Conservation (phyloP, 2,329 filamentous ascomycete species). For the Nothophaeocryptopus gaeumannii region DNA sequence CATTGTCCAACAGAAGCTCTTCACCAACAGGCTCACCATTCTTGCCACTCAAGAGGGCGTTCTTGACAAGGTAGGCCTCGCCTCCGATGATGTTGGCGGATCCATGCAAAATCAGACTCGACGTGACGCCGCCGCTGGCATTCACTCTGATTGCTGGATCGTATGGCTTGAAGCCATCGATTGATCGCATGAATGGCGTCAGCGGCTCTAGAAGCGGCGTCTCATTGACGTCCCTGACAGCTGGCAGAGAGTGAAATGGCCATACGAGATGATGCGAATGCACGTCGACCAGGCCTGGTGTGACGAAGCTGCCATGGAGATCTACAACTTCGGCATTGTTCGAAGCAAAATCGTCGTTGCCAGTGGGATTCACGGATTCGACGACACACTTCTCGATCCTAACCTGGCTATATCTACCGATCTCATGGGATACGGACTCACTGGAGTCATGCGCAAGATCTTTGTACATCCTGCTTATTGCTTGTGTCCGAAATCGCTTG, state of each 20-base stretch:
- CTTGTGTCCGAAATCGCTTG: constrained; percentile 67
- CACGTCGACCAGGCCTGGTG: constrained; percentile 4
- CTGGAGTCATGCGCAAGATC: constrained; percentile 74
- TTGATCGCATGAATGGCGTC: constrained; percentile 2
- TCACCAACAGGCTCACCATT: constrained; percentile 1
- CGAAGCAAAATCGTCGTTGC: neutral
- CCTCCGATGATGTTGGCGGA: constrained; percentile 7
- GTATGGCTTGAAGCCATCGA: constrained; percentile 6
- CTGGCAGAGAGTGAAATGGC: constrained; percentile 3
- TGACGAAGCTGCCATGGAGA: constrained; percentile 1
- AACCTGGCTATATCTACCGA: constrained; percentile 2
- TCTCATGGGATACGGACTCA: constrained; percentile 72
- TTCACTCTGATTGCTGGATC: constrained; percentile 2
- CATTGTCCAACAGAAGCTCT: constrained; percentile 1
- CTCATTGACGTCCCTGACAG: constrained; percentile 2
- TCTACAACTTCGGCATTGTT: constrained; percentile 1
- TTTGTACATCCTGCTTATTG: constrained; percentile 79
- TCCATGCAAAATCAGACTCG: constrained; percentile 1
- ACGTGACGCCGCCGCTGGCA: neutral
- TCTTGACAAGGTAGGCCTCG: constrained; percentile 4
- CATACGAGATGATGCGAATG: constrained; percentile 2
- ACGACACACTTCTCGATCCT: neutral
- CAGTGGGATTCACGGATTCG: neutral
- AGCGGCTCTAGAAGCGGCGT: constrained; percentile 1
- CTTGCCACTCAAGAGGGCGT: constrained; percentile 2